A percentile compares a stretch with the other conserved stretches of the same genome.
Evolutionary conservation across 192 early-diverging fungal species (phyloP).

Genomic region (Backusella westeae): DNA sequence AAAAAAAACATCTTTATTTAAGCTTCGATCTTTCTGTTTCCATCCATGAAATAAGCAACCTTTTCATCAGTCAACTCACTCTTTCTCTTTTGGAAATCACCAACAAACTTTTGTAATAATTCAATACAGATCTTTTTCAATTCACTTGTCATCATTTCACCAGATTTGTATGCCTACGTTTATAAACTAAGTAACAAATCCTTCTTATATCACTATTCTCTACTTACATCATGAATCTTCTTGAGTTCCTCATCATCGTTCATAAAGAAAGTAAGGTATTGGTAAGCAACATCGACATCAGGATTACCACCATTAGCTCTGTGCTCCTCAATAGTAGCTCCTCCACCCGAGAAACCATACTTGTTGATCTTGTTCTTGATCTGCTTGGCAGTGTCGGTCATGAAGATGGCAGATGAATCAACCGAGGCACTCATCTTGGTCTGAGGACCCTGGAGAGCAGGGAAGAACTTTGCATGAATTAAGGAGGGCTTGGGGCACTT

Average conservation of each 20-base stretch:
- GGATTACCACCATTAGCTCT: slow-evolving; percentile 78
- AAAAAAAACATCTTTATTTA: neutral
- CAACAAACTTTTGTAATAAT: slow-evolving; percentile 75
- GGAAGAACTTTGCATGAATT: slow-evolving; percentile 95
- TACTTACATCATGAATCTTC: slow-evolving; percentile 52
- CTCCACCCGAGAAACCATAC: slow-evolving; percentile 93
- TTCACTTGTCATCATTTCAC: slow-evolving; percentile 84
- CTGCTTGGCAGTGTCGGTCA: slow-evolving; percentile 84
- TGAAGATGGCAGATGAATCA: slow-evolving; percentile 87
- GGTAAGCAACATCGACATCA: slow-evolving; percentile 95
- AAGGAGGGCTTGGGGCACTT: slow-evolving; percentile 96
- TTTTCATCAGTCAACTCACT: slow-evolving; percentile 60
- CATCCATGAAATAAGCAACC: slow-evolving; percentile 64
- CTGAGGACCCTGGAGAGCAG: slow-evolving; percentile 84
- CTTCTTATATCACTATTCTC: neutral
- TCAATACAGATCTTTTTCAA: slow-evolving; percentile 90
- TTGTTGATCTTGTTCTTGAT: slow-evolving; percentile 96
- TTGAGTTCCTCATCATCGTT: slow-evolving; percentile 91
- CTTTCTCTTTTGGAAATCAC: slow-evolving; percentile 73
- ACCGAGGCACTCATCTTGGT: slow-evolving; percentile 96
- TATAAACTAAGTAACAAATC: neutral
- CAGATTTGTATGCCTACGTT: slow-evolving; percentile 65
- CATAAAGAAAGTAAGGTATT: slow-evolving; percentile 92
- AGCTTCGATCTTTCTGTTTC: slow-evolving; percentile 36
- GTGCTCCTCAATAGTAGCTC: slow-evolving; percentile 84